These are phyloP conservation scores for Fusarium brevicatenulatum DNA, from an alignment of 2,329 filamentous ascomycete genomes.

Conservation along the genomic window DNA sequence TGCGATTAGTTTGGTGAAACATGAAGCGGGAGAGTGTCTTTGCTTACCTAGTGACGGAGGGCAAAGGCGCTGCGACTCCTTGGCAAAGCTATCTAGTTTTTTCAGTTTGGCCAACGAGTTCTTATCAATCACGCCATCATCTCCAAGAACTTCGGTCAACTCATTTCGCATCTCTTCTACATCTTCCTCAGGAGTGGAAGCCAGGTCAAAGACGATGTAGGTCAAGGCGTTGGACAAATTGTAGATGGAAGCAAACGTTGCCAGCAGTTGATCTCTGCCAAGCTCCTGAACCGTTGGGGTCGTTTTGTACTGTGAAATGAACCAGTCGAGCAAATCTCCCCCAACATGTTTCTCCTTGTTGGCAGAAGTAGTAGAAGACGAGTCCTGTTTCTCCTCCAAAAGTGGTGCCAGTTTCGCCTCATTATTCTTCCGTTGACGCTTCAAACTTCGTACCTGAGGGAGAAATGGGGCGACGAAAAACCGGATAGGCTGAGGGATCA, in stretches of 20 bases:
- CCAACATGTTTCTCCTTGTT: not conserved
- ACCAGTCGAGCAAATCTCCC: not conserved
- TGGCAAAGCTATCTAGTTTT: not conserved
- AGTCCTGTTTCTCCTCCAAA: not conserved
- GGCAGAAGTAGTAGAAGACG: not conserved
- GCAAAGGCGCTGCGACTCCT: not conserved
- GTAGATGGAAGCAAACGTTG: not conserved
- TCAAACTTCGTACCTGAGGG: not conserved
- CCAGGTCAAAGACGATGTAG: not conserved
- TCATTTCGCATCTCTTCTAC: not conserved
- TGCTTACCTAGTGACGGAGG: not conserved
- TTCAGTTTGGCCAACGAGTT: not conserved
- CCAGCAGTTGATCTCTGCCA: not conserved
- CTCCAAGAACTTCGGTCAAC: not conserved
- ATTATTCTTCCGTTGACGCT: not conserved
- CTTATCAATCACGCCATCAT: not conserved
- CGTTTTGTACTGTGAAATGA: not conserved
- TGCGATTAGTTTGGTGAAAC: not conserved
- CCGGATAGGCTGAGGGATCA: not conserved
- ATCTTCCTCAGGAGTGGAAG: not conserved
- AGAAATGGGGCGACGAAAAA: not conserved
- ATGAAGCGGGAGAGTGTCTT: not conserved
- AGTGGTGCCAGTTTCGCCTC: not conserved
- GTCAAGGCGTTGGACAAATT: not conserved
- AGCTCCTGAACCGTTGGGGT: not conserved